phyloP scores from a whole-genome alignment of 768 basidiomycete genomes.

The Podaxis rugospora region DNA sequence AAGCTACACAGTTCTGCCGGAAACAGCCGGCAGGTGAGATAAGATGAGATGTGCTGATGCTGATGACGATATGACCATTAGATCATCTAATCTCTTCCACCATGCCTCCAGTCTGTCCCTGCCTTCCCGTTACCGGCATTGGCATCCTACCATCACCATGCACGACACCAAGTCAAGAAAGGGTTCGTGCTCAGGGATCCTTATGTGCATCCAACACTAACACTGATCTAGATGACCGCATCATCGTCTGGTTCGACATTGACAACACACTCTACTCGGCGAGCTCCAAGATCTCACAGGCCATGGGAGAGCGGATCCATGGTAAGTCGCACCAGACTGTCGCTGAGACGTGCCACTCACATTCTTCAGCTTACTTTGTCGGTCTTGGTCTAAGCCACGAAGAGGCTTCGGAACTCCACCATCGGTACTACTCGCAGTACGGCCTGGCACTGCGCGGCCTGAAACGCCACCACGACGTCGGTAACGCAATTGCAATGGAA shows the following conservation, averaged over 20 bases:
- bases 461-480: conserved; percentile 69
- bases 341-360: neutral
- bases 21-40: conserved; percentile 24
- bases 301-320: conserved; percentile 78
- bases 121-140: neutral
- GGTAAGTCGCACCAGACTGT: conserved; percentile 33
- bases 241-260: conserved; percentile 77
- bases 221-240: conserved; percentile 42
- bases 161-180: neutral
- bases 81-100: neutral
- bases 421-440: conserved; percentile 73
- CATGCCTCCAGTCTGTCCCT: neutral
- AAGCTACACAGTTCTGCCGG: conserved; percentile 42
- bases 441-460: conserved; percentile 82
- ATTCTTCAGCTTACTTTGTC: conserved; percentile 66
- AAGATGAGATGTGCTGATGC: conserved; percentile 22
- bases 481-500: conserved; percentile 31
- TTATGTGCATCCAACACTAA: conserved; percentile 6
- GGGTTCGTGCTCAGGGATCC: neutral
- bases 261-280: conserved; percentile 88
- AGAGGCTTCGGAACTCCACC: conserved; percentile 66
- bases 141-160: conserved; percentile 4
- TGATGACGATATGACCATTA: neutral
- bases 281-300: conserved; percentile 66
- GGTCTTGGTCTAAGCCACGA: conserved; percentile 61